A percentile compares a stretch with the other conserved stretches of the same genome.
These are phyloP conservation scores for Phytophthora tentaculata DNA, from an alignment of 352 stramenopile species.

Conservation along the genomic window DNA sequence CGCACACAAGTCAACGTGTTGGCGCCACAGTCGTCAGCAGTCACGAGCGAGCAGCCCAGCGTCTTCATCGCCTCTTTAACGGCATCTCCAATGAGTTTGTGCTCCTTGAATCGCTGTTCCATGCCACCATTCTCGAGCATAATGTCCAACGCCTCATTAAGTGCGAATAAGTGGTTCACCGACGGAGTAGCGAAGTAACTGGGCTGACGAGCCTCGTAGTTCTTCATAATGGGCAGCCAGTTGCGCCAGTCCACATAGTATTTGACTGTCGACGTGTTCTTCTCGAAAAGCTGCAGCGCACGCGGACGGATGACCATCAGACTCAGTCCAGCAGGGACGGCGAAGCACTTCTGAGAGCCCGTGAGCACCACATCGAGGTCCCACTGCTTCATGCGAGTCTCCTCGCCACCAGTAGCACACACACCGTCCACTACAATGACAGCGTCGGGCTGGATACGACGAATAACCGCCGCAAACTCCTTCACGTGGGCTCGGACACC, in stretches of 20 bases:
- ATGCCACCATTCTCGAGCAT: constrained; percentile 78
- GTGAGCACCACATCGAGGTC: constrained; percentile 82
- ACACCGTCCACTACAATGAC: constrained; percentile 77
- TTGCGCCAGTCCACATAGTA: constrained; percentile 86
- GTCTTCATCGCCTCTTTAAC: constrained; percentile 75
- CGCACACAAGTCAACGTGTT: constrained; percentile 82
- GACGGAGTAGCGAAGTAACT: constrained; percentile 83
- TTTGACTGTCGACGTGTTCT: constrained; percentile 55
- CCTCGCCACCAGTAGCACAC: constrained; percentile 71
- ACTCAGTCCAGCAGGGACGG: constrained; percentile 70
- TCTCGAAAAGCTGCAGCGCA: constrained; percentile 70
- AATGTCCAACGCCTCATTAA: constrained; percentile 74
- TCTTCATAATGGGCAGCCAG: constrained; percentile 87
- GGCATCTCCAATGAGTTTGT: constrained; percentile 59
- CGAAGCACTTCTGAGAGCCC: constrained; percentile 82
- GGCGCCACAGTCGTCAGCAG: constrained; percentile 49
- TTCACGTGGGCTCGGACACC: constrained; percentile 70
- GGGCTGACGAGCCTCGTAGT: constrained; percentile 76
- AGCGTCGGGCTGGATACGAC: constrained; percentile 62
- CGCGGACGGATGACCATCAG: constrained; percentile 71
- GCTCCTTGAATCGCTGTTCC: constrained; percentile 78
- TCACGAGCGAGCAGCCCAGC: constrained; percentile 69
- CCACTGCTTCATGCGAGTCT: constrained; percentile 84
- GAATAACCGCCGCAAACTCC: constrained; percentile 60
- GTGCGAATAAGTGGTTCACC: constrained; percentile 79